Base-by-base conservation (phyloP, 2,329 filamentous ascomycete species). In the Lasiodiplodia sp. region DNA sequence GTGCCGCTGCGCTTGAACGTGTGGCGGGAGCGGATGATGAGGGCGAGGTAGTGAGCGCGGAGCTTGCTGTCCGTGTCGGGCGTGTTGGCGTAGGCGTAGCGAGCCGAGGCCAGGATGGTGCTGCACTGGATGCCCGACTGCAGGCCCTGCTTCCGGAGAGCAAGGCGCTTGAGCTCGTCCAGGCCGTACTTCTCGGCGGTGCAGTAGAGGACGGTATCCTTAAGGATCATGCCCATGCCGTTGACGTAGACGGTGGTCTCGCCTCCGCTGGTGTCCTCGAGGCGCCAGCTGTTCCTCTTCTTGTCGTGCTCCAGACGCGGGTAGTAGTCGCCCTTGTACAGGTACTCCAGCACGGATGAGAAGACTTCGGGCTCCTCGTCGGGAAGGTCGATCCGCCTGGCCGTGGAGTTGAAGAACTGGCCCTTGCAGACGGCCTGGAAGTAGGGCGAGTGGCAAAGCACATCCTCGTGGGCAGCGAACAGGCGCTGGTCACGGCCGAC, bases 291-390 rank as follows among this genome's bases (percentile, higher is more conserved):
- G 79, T 93, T 90, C 67, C 88, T 87, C 71, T 90, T 89, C 83
- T 94, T 93, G 82, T 95, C 93, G 81, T 93, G 93, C 68, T 93
- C 82, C 28, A 97, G 86, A 21, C 91, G 91, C 3, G 94, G 94
- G 74, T 91, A 94, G 83, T 97, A 97, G 80, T 97, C 94, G 72
- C 94, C 94, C 82, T 96, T 96, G 87, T 96, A 96, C 68, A 97
- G 88, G 74, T 91, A 97, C 78, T 97, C 94, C 68, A 97, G 89
- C 12, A 97, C 87, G 6, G 91, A 94, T 8, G 93, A 96, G 80
- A 97, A 94, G 75, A 97, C 91, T 78, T 97, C 93, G 23, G 94
- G 93, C 73, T 94, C 91, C 80, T 97, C 94, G 70, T 95, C 89
- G 1, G 93, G 91, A 2, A 97, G 87, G 64, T 91, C 87, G 77